These are phyloP conservation scores for Trypethelium eluteriae DNA, from an alignment of 495 filamentous ascomycete species.

Conservation along the genomic window DNA sequence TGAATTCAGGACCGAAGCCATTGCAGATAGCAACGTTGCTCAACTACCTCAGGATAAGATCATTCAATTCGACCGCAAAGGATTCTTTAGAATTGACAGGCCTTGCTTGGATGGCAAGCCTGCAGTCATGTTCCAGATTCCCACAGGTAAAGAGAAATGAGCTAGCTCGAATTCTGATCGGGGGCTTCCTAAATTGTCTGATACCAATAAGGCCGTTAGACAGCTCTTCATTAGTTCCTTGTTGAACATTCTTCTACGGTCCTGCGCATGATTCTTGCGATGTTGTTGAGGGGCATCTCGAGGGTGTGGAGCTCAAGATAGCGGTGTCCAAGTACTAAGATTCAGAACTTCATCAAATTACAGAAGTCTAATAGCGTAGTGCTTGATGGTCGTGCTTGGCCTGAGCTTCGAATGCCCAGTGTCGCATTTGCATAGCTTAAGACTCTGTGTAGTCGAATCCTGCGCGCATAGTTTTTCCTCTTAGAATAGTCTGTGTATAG, in stretches of 20 bases:
- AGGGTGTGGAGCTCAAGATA: too few relatives aligned
- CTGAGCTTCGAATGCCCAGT: background rate
- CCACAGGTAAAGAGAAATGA: slow-evolving; percentile 32
- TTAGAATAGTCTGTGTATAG: background rate
- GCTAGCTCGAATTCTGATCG: background rate
- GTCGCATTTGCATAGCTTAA: background rate
- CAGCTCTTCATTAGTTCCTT: too few relatives aligned
- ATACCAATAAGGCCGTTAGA: too few relatives aligned
- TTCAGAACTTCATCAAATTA: too few relatives aligned
- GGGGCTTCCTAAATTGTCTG: too few relatives aligned
- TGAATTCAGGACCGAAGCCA: slow-evolving; percentile 62
- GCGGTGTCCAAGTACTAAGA: too few relatives aligned
- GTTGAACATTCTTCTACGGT: too few relatives aligned
- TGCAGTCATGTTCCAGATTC: slow-evolving; percentile 36
- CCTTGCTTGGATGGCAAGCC: slow-evolving; percentile 42
- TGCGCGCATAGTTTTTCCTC: background rate
- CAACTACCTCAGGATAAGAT: slow-evolving; percentile 73
- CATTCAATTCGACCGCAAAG: slow-evolving; percentile 89
- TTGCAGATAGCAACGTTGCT: slow-evolving; percentile 74
- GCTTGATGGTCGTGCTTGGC: too few relatives aligned
- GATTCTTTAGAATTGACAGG: slow-evolving; percentile 75
- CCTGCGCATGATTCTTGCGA: too few relatives aligned
- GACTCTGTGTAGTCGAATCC: background rate
- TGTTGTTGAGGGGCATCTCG: too few relatives aligned
- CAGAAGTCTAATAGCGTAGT: too few relatives aligned